phyloP scores from a whole-genome alignment of 2,329 filamentous ascomycete species.

The Nigrospora sphaerica region DNA sequence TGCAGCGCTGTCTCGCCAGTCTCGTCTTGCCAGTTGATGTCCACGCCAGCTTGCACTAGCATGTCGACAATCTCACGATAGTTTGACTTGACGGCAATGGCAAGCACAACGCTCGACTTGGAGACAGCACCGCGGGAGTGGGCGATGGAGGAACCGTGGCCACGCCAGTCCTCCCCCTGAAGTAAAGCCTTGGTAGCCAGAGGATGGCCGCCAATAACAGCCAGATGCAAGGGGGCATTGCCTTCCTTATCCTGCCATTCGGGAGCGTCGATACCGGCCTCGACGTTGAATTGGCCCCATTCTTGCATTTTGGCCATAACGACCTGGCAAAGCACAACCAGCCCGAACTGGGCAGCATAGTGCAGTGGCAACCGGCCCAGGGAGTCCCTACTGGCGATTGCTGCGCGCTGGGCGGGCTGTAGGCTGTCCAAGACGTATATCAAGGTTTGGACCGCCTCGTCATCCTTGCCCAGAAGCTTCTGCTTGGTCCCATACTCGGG shows the following conservation, averaged over 20 bases:
- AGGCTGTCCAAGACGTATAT: conserved; percentile 60
- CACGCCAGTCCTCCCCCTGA: conserved; percentile 71
- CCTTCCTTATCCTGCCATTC: conserved; percentile 92
- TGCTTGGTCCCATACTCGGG: conserved; percentile 57
- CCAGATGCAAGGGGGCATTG: conserved; percentile 83
- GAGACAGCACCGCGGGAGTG: conserved; percentile 62
- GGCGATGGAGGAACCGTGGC: conserved; percentile 52
- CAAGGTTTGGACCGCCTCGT: conserved; percentile 68
- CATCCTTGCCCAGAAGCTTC: conserved; percentile 57
- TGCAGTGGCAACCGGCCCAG: conserved; percentile 83
- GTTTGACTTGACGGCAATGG: conserved; percentile 82
- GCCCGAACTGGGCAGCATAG: conserved; percentile 91
- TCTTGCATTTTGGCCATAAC: conserved; percentile 83
- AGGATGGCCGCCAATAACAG: conserved; percentile 84
- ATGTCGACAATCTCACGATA: conserved; percentile 79
- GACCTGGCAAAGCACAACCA: conserved; percentile 81
- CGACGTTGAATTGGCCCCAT: conserved; percentile 81
- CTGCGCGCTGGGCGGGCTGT: conserved; percentile 56
- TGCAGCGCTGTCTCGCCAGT: conserved; percentile 89
- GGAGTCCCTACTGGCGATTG: conserved; percentile 63
- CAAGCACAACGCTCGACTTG: conserved; percentile 81
- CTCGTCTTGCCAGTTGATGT: conserved; percentile 89
- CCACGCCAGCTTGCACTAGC: conserved; percentile 81
- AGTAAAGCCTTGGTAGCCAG: conserved; percentile 77
- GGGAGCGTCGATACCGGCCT: conserved; percentile 76